phyloP scores from a whole-genome alignment of 2,329 filamentous ascomycete species.

The Ophioceras dolichostomum region DNA sequence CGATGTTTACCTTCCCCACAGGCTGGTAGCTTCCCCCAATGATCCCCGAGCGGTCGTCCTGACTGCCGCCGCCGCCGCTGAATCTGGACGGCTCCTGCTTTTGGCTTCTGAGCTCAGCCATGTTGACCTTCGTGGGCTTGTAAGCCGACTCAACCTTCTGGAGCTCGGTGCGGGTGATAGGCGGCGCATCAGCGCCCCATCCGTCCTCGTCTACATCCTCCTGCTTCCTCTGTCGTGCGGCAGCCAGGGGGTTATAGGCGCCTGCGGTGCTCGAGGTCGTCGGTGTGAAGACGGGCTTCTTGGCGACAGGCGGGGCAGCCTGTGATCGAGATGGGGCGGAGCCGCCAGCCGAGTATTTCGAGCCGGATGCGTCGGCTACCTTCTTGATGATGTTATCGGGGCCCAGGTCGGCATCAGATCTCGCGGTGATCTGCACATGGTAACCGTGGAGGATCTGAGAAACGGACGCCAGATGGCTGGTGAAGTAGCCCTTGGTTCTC shows the following conservation, averaged over 20 bases:
- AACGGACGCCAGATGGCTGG: conserved; percentile 80
- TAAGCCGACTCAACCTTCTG: conserved; percentile 91
- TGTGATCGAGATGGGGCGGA: conserved; percentile 33
- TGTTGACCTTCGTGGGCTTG: conserved; percentile 89
- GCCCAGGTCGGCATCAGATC: conserved; percentile 78
- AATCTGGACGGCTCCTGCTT: conserved; percentile 54
- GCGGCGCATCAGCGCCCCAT: conserved; percentile 92
- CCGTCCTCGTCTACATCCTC: conserved; percentile 67
- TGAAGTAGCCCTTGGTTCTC: conserved; percentile 96
- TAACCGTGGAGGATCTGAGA: conserved; percentile 92
- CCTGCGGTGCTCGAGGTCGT: conserved; percentile 37
- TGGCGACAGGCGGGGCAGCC: conserved; percentile 57
- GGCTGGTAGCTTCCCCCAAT: conserved; percentile 85
- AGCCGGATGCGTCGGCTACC: conserved; percentile 84
- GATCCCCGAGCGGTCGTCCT: conserved; percentile 46
- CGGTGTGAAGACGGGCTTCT: conserved; percentile 87
- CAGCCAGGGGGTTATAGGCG: conserved; percentile 53
- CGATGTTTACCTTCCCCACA: conserved; percentile 94
- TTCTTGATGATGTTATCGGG: conserved; percentile 85
- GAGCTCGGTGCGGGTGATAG: conserved; percentile 70
- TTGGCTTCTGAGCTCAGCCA: conserved; percentile 70
- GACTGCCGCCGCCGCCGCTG: conserved; percentile 19
- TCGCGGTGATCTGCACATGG: conserved; percentile 93
- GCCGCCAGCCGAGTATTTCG: conserved; percentile 74
- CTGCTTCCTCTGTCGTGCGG: conserved; percentile 48